phyloP scores from a whole-genome alignment of 2,329 filamentous ascomycete genomes.

The Penicillium sp. region DNA sequence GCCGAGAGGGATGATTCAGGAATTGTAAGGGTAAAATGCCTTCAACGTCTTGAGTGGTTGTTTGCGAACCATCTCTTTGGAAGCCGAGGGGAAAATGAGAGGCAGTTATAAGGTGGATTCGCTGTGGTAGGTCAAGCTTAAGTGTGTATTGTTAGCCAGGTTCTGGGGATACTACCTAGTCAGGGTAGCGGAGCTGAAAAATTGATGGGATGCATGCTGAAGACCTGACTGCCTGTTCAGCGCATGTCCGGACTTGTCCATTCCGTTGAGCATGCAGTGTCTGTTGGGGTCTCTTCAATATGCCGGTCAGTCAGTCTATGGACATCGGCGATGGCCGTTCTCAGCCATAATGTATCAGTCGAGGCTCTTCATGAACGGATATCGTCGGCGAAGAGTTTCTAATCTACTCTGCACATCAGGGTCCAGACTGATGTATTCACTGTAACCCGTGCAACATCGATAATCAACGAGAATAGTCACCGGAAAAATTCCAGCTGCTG shows the following conservation, averaged over 20 bases:
- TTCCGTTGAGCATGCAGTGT: neutral
- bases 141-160: neutral
- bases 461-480: neutral
- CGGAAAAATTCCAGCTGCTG: neutral
- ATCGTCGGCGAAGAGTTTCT: neutral
- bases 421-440: slow-evolving; percentile 3
- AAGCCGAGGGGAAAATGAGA: no score
- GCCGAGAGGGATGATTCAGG: no score
- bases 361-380: neutral
- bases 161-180: neutral
- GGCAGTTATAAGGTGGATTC: no score
- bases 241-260: neutral
- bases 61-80: no score
- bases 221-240: neutral
- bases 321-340: slow-evolving; percentile 8
- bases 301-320: neutral
- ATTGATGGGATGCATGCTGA: neutral
- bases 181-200: neutral
- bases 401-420: slow-evolving; percentile 4
- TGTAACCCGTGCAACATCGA: neutral
- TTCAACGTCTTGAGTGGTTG: no score
- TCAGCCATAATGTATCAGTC: neutral
- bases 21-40: no score
- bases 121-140: neutral
- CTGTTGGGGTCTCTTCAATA: neutral